Base-by-base conservation (phyloP, 441 rosid genomes). In the Breynia disticha region DNA sequence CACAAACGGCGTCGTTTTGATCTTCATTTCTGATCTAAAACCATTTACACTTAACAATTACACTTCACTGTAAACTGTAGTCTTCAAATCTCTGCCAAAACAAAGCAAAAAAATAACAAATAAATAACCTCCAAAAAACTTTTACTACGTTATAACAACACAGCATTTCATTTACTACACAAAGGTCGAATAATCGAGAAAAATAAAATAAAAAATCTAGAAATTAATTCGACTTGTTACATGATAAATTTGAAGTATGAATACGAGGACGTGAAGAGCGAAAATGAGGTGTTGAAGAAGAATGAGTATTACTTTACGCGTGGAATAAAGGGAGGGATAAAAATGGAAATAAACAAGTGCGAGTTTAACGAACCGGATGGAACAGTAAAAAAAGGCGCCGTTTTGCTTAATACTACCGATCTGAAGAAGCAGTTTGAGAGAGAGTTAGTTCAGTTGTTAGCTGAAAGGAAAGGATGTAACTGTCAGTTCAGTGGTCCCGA, bases 361-460 rank as follows among this genome's bases (percentile, higher is more conserved):
- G 0, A 15, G 0, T 8, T 10, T 43, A 61, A 54, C 57, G 59
- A 56, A 58, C 41, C 45, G 22, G 50, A 76, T 68, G 56, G 58
- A 76, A 78, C 77, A 71, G 67, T 66, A 45, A 32, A 43, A 73
- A 63, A 62, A 73, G 69, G 71, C 69, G 62, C 63, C 21, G 55
- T 64, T 67, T 61, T 61, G 19, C 59, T 8, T 46, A 4, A 5
- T 9, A 28, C 35, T 9, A 28, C 35, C 35, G 35, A 28, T 28
- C 35, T 28, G 35, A 28, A 28, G 35, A 28, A 28, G 35, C 35
- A 0, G 35, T 28, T 28, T 28, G 35, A 28, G 35, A 28, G 35
- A 28, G 35, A 28, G 35, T 28, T 28, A 28, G 4, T n/a, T n/a
- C 4, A 28, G 35, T 28, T n/a, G n/a, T n/a, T n/a, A 28, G 8